Conservation (phyloP, 768 basidiomycete species). For the Austroboletus festivus region DNA sequence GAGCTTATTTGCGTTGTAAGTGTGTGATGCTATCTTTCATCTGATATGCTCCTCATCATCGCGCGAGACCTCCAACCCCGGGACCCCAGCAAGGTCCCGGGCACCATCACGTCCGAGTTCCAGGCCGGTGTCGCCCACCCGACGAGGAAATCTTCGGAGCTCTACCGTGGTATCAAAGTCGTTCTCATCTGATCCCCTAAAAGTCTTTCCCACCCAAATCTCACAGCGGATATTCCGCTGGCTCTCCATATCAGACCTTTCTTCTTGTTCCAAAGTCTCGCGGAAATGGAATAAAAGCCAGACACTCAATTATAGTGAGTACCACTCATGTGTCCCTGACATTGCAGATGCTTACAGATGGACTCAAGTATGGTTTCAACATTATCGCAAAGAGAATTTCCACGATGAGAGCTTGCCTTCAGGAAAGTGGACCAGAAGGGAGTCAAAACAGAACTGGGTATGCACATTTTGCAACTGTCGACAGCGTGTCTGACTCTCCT, state of each 20-base stretch:
- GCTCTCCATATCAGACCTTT: constrained; percentile 63
- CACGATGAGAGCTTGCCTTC: constrained; percentile 74
- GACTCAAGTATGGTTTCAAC: constrained; percentile 85
- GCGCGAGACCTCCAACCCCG: constrained; percentile 60
- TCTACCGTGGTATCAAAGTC: constrained; percentile 22
- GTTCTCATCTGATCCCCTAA: constrained; percentile 54
- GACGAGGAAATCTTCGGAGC: constrained; percentile 24
- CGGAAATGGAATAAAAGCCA: constrained; percentile 88
- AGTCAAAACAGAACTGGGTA: constrained; percentile 94
- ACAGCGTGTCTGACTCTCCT: constrained; percentile 1
- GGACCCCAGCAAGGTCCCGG: constrained; percentile 64
- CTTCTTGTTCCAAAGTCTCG: constrained; percentile 75
- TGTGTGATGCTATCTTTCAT: constrained; percentile 12
- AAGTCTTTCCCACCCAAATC: constrained; percentile 73
- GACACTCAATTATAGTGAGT: constrained; percentile 83
- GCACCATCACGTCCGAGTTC: constrained; percentile 48
- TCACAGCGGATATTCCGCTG: constrained; percentile 73
- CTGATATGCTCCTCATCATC: constrained; percentile 8
- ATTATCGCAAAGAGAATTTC: constrained; percentile 84
- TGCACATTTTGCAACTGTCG: constrained; percentile 7
- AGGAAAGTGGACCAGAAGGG: constrained; percentile 88
- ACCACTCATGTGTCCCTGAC: background rate
- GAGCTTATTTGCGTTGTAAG: constrained; percentile 72
- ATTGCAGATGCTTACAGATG: constrained; percentile 1
- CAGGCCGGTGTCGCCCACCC: constrained; percentile 39